Conservation (phyloP, 139 green algal species). For the Chlorella sp. region DNA sequence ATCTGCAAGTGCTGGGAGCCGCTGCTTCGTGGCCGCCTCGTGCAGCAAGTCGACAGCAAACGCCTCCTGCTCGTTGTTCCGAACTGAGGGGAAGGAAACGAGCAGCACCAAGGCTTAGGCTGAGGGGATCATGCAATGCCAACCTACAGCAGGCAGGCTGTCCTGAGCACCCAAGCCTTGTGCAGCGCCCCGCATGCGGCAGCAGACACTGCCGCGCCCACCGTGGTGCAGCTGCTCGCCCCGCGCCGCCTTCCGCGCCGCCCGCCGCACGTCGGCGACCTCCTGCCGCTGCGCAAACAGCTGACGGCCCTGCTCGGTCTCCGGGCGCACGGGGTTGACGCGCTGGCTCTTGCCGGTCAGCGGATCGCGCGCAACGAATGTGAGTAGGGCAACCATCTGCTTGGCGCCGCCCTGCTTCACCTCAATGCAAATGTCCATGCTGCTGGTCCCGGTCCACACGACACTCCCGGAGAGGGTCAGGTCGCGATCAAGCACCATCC, state of each 20-base stretch:
- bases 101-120: background rate
- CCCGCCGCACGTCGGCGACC: conserved; percentile 49
- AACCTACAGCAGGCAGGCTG: background rate
- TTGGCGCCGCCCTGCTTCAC: background rate
- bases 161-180: background rate
- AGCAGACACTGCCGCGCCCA: background rate
- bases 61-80: background rate
- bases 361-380: conserved; percentile 42
- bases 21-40: conserved; percentile 12
- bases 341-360: conserved; percentile 42
- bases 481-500: too few species aligned
- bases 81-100: background rate
- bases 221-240: background rate
- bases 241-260: background rate
- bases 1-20: conserved; percentile 60
- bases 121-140: background rate
- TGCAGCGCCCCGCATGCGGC: background rate
- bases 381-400: conserved; percentile 19
- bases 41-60: background rate
- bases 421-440: too few species aligned
- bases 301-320: conserved; percentile 18
- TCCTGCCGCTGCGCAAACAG: conserved; percentile 51
- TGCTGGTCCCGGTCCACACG: conserved; percentile 72
- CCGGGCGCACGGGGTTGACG: conserved; percentile 60
- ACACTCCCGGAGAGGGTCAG: conserved; percentile 69